A percentile compares a stretch with the other conserved stretches of the same genome.
phyloP scores from a whole-genome alignment of 2,329 filamentous ascomycete species.

The Dothistroma septosporum region DNA sequence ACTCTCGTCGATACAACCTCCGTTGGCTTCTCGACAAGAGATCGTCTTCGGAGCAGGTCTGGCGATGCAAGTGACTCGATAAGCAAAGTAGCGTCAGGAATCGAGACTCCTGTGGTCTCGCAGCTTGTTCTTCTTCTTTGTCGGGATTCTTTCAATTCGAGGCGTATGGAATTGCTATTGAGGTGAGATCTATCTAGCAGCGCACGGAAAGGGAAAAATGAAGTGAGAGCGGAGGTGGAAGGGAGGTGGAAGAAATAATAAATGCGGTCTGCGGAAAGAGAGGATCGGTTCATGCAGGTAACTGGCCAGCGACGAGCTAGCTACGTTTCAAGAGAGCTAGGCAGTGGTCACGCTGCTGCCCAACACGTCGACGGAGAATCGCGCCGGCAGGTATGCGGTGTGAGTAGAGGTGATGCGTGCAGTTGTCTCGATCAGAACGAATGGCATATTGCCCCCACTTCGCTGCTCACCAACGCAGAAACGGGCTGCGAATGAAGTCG shows the following conservation, averaged over 20 bases:
- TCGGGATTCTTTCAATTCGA: slow-evolving; percentile 19
- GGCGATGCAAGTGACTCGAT: slow-evolving; percentile 7
- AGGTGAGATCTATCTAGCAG: slow-evolving; percentile 23
- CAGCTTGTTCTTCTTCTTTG: slow-evolving; percentile 10
- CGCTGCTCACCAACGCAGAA: neutral
- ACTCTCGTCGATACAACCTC: slow-evolving; percentile 25
- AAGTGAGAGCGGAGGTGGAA: slow-evolving; percentile 7
- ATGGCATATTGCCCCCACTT: neutral
- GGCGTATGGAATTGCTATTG: slow-evolving; percentile 24
- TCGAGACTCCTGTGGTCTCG: slow-evolving; percentile 5
- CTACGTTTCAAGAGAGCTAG: neutral
- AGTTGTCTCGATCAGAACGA: neutral
- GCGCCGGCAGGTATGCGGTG: neutral
- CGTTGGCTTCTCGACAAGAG: slow-evolving; percentile 27
- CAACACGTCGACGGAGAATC: neutral
- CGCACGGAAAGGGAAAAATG: slow-evolving; percentile 9
- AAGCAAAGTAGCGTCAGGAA: slow-evolving; percentile 5
- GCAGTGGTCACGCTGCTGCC: neutral
- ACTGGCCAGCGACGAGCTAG: neutral
- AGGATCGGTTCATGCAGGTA: slow-evolving; percentile 14
- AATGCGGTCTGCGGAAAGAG: slow-evolving; percentile 17
- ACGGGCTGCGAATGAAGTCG: neutral
- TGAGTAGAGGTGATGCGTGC: neutral
- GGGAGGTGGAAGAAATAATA: slow-evolving; percentile 12
- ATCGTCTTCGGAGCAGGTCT: slow-evolving; percentile 7